Evolutionary conservation across 768 basidiomycete species (phyloP), one percentile per base, ranked within the genome.

Genomic region (Goffeauzyma gilvescens): DNA sequence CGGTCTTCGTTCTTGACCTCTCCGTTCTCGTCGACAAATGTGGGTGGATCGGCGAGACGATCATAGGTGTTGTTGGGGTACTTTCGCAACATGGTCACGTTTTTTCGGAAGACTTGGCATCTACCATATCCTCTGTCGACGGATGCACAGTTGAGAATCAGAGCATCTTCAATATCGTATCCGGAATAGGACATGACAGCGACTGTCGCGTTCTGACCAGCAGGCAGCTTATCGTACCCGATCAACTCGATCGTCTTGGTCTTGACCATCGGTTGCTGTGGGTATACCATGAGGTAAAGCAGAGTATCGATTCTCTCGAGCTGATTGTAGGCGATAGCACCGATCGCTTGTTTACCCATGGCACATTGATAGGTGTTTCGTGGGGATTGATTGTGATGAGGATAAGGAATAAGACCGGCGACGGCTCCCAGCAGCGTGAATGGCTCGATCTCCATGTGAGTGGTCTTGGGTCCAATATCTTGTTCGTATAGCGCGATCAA

Each of bases 321-420:
- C 63, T 98, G 93, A 62, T 96, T 98, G 66, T 89, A 93, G 0
- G 79, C 90, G 48, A 98, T 98, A 10, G 89, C 89, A 17, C 93
- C 93, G 50, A 98, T 98, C 2, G 93, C 90, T 69, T 98, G 93
- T 68, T 98, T 98, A 42, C 93, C 90, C 90, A 98, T 98, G 42
- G 90, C 90, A 58, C 90, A 98, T 68, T 98, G 90, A 62, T 98
- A 98, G 8, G 93, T 98, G 58, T 98, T 98, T 42, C 93, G 80
- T 2, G 93, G 93, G 4, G 93, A 96, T 59, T 98, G 93, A 58
- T 98, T 98, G 63, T 98, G 93, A 60, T 98, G 93, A 2, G 93
- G 93, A 60, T 98, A 98, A 10, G 93, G 93, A 57, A 98, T 98
- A 21, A 98, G 74, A 34, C 93, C 93, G 4, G 93, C 93, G 36